A percentile compares a stretch with the other conserved stretches of the same genome.
Evolutionary conservation across 495 filamentous ascomycete species (phyloP).

Genomic region (Hypoxylon cercidicola): DNA sequence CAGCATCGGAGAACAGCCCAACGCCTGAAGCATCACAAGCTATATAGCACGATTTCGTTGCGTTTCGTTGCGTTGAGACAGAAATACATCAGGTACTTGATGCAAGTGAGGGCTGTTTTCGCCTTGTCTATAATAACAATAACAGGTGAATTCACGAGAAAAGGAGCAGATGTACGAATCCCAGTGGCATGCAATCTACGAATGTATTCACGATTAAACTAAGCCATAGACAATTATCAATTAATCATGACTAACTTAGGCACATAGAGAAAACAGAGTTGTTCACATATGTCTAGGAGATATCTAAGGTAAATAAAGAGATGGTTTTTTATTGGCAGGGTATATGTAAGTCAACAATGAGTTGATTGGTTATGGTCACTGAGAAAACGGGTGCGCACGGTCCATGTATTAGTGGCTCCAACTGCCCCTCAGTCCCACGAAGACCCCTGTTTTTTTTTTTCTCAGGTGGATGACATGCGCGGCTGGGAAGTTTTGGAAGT

Average conservation of each 20-base stretch:
- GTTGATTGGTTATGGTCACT: background rate
- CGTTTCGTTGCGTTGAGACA: constrained; percentile 30
- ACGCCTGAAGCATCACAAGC: constrained; percentile 33
- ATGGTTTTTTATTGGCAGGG: too few species aligned
- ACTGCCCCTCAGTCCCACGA: background rate
- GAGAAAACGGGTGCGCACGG: constrained; percentile 4
- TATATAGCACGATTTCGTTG: constrained; percentile 41
- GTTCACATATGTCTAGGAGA: too few species aligned
- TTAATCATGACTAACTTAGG: too few species aligned
- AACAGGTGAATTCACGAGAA: too few species aligned
- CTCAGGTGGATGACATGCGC: background rate
- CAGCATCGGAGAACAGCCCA: constrained; percentile 40
- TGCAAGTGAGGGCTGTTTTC: background rate
- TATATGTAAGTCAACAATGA: background rate
- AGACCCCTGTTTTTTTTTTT: constrained; percentile 33
- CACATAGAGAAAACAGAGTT: too few species aligned
- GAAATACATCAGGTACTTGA: background rate
- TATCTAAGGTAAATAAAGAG: too few species aligned
- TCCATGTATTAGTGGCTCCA: constrained; percentile 16
- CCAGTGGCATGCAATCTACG: too few species aligned
- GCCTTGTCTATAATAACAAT: too few species aligned
- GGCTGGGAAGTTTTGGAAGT: constrained; percentile 22
- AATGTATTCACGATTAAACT: too few species aligned
- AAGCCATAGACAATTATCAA: too few species aligned
- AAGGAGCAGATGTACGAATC: too few species aligned